Conservation (phyloP, 345 rosid species). For the Atalantia buxifolia region DNA sequence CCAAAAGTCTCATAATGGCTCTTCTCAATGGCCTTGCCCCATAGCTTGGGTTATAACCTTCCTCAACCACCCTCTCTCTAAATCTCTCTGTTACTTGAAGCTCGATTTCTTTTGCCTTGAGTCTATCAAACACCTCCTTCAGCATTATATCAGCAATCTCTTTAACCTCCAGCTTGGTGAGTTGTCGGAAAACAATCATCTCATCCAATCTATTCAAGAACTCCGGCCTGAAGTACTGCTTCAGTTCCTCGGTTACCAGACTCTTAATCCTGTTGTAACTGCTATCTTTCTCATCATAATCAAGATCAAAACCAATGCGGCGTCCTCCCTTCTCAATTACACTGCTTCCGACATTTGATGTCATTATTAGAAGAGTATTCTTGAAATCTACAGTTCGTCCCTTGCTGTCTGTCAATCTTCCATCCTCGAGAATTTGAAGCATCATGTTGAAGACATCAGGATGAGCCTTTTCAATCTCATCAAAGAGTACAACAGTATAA, state of each 20-base stretch:
- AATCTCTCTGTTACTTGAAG: conserved; percentile 96
- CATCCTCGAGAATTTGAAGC: conserved; percentile 99
- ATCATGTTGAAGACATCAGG: conserved; percentile 99
- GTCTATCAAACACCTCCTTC: conserved; percentile 76
- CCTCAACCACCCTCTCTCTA: conserved; percentile 85
- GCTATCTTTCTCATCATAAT: conserved; percentile 88
- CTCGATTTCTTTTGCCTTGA: conserved; percentile 74
- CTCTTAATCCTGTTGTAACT: conserved; percentile 91
- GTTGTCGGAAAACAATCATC: conserved; percentile 93
- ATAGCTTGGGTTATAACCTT: conserved; percentile 94
- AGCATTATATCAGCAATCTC: conserved; percentile 95
- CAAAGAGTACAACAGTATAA: conserved; percentile 85
- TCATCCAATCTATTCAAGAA: conserved; percentile 95
- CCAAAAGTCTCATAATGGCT: conserved; percentile 91
- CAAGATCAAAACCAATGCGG: conserved; percentile 87
- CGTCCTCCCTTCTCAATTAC: conserved; percentile 95
- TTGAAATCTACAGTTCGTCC: conserved; percentile 98
- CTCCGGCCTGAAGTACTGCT: conserved; percentile 92
- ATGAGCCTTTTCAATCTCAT: conserved; percentile 98
- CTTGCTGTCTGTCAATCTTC: conserved; percentile 95
- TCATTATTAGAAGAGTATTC: conserved; percentile 96
- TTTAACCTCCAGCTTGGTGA: conserved; percentile 87
- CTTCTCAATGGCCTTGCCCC: conserved; percentile 97
- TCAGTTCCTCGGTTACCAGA: conserved; percentile 86
- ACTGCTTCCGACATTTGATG: conserved; percentile 95